A percentile compares a stretch with the other conserved stretches of the same genome.
phyloP scores from a whole-genome alignment of 805 yeast genomes.

The Kodamaea nitidulidarum region DNA sequence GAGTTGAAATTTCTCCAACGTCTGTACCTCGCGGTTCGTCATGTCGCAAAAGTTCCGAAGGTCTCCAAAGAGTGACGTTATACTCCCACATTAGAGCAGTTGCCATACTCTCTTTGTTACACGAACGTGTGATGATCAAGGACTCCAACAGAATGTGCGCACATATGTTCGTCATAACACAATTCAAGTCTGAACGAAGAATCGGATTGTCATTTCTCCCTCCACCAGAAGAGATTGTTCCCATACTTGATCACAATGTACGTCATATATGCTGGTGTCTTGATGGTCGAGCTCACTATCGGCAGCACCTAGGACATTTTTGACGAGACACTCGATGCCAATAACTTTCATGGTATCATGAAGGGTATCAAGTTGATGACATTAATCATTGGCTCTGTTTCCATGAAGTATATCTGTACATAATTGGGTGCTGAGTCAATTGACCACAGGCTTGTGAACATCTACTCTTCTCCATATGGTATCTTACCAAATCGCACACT shows the following conservation, averaged over 20 bases:
- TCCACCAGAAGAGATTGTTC: conserved; percentile 82
- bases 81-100: conserved; percentile 78
- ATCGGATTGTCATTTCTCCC: conserved; percentile 67
- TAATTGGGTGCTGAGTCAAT: conserved; percentile 80
- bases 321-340: conserved; percentile 49
- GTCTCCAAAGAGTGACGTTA: conserved; percentile 69
- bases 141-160: conserved; percentile 82
- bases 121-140: conserved; percentile 85
- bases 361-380: conserved; percentile 59
- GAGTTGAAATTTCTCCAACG: conserved; percentile 93
- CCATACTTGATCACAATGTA: conserved; percentile 82
- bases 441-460: conserved; percentile 95
- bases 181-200: conserved; percentile 53
- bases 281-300: conserved; percentile 53
- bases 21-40: conserved; percentile 75
- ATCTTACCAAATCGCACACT: too few relatives aligned
- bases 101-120: conserved; percentile 79
- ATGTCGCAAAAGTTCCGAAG: conserved; percentile 78
- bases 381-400: conserved; percentile 79
- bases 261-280: conserved; percentile 69
- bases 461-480: conserved; percentile 88
- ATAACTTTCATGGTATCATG: conserved; percentile 43
- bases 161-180: conserved; percentile 77
- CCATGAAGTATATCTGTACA: conserved; percentile 83
- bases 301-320: conserved; percentile 47